Evolutionary conservation across 306 rosid genomes (phyloP).

Genomic region (Vigna angularis): DNA sequence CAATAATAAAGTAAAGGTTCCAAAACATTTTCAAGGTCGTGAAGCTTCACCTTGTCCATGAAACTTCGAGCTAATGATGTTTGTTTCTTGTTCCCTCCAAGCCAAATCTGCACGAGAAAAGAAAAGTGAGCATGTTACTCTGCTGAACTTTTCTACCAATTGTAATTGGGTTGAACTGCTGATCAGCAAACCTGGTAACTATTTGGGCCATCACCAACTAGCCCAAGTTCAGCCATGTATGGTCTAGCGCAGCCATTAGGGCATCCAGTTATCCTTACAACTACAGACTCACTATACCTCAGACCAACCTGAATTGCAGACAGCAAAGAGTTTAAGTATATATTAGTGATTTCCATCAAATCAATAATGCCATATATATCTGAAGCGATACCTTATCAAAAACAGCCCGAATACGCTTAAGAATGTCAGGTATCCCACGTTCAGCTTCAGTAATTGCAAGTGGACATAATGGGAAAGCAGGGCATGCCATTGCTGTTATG

Average conservation of each 20-base stretch:
- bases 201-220: conserved; percentile 98
- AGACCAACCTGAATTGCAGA: conserved; percentile 81
- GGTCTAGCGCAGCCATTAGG: conserved; percentile 98
- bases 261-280: conserved; percentile 94
- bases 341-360: conserved; percentile 34
- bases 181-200: conserved; percentile 86
- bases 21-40: conserved; percentile 87
- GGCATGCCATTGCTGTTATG: conserved; percentile 98
- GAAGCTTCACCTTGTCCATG: conserved; percentile 93
- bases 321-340: background rate
- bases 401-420: conserved; percentile 86
- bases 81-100: conserved; percentile 89
- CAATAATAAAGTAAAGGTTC: conserved; percentile 92
- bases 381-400: conserved; percentile 81
- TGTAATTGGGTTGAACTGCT: conserved; percentile 26
- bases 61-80: conserved; percentile 78
- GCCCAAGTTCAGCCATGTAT: conserved; percentile 98
- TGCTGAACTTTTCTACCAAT: conserved; percentile 15
- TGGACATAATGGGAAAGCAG: conserved; percentile 97
- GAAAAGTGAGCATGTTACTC: background rate
- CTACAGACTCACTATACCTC: conserved; percentile 85
- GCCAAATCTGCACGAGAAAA: conserved; percentile 76
- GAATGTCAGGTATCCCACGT: conserved; percentile 89
- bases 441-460: conserved; percentile 98
- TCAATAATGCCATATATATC: conserved; percentile 8